Evolutionary conservation across 1,284 basidiomycete genomes (phyloP), one percentile per base, ranked within the genome.

Genomic region (Xanthoconium separans): DNA sequence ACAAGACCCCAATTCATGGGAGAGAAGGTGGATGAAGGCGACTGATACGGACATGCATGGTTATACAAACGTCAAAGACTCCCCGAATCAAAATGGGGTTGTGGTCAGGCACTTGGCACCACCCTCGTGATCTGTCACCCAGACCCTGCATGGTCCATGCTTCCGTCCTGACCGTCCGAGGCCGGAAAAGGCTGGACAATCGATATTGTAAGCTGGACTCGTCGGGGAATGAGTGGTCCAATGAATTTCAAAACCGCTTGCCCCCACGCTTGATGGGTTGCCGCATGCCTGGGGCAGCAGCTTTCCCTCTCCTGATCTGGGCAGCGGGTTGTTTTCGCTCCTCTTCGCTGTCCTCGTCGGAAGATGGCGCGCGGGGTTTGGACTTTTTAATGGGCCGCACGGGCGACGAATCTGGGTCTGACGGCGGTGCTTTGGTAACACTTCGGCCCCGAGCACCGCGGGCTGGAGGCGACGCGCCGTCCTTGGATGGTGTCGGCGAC

Each of bases 181-280:
- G 16, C 44, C 44, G 41, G 16, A 49, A 34, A 53, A 47, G 40
- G 15, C 33, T 33, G 27, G 22, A n/a, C 47, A 24, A 2, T 36
- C n/a, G 40, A 31, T 49, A 39, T 43, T 47, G 47, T 39, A 20
- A 47, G 29, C n/a, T 15, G 45, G 39, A 44, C 48, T 53, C 39
- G 51, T 51, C 44, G 43, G 50, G 22, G 8, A 36, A 5, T 4
- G 27, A 7, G 27, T 27, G 27, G 27, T 27, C 27, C 27, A 27
- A 27, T 27, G 30, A 49, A 48, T 55, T 51, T 79, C 73, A 89
- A 73, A 90, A 90, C 56, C 84, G 78, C 66, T 80, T 86, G 24
- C 81, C 85, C 37, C 84, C 84, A 60, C 88, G 80, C 70, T 84
- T 89, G 54, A 90, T 73, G 8, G 87, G 88, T 60, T 90, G 88